Base-by-base conservation (phyloP, 805 yeast genomes). In the Starmerella bombicola region DNA sequence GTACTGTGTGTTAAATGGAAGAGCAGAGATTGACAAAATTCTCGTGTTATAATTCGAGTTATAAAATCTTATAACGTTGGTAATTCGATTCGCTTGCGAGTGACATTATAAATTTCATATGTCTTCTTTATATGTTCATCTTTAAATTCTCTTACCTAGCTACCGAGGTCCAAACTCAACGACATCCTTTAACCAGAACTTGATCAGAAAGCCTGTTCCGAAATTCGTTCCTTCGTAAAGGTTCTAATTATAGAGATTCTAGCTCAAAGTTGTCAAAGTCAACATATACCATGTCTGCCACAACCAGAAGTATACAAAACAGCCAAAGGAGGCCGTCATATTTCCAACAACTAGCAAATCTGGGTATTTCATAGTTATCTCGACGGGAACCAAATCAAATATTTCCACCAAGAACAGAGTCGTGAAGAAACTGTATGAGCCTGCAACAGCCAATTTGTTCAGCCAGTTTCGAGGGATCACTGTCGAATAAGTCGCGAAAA, bases 281-380 rank as follows among this genome's bases (percentile, higher is more conserved):
- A 49, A 37, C 46, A 51, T 40, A 18, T 34, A 28, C 38, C 38
- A 37, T 6, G 46, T 37, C 17, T 71, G 69, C 95, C 95, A 91
- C n/a, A 84, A 47, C 76, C 85, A 86, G 52, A 82, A 82, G 34
- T 80, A 54, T 0, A 62, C 56, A 52, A 86, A 88, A 44, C 85
- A 81, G 0, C 71, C 79, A 55, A 83, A 85, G 0, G 91, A 79
- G 3, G 85, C 54, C 0, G 77, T 53, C 31, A 79, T 74, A 54
- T 91, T 91, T 3, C 74, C 70, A 19, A 88, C 67, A 0, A 82
- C 82, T 86, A 91, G 83, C 4, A 91, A 50, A 58, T 91, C 96
- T 1, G 96, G 95, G 47, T 74, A 78, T 29, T 60, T 56, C 4
- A 39, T 43, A 5, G 54, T 49, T 5, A 37, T n/a, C 1, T 19